Conservation (phyloP, 176 grass and related monocot species). For the Hyparrhenia diplandra region DNA sequence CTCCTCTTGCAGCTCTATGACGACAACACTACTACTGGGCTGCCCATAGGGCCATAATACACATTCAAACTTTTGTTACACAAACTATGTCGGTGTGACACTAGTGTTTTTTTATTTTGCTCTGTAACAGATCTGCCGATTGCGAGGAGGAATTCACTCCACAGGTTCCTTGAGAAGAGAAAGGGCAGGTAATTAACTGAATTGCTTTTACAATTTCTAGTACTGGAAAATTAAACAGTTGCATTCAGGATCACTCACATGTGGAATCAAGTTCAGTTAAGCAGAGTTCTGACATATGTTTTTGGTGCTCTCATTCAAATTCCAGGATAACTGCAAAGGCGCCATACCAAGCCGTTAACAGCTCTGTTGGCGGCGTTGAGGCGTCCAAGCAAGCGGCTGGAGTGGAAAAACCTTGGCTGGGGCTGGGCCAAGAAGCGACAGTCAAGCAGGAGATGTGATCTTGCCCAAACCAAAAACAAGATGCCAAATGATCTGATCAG, state of each 20-base stretch:
- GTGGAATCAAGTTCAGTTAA: not conserved
- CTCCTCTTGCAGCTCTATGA: not conserved
- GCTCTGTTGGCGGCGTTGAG: not conserved
- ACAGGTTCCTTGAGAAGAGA: constrained; percentile 74
- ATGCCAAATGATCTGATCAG: not conserved
- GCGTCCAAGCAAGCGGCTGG: no score
- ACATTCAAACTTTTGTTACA: not conserved
- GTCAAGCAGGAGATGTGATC: constrained; percentile 30
- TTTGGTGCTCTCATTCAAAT: not conserved
- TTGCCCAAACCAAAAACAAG: not conserved
- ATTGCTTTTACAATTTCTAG: not conserved
- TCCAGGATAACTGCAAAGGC: constrained; percentile 41
- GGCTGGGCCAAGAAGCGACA: constrained; percentile 20
- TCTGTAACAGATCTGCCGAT: constrained; percentile 50
- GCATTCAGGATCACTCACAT: not conserved
- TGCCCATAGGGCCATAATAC: not conserved
- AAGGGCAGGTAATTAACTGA: constrained; percentile 48
- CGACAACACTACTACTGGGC: no score
- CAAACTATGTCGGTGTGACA: not conserved
- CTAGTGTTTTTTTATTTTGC: not conserved
- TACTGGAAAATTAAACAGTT: not conserved
- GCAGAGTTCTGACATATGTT: not conserved
- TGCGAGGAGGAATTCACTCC: constrained; percentile 54
- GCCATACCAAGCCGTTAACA: constrained; percentile 32
- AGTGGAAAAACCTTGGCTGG: constrained; percentile 38